Evolutionary conservation across 2,329 filamentous ascomycete genomes (phyloP), one percentile per base, ranked within the genome.

Genomic region (Decorospora gaudefroyi): DNA sequence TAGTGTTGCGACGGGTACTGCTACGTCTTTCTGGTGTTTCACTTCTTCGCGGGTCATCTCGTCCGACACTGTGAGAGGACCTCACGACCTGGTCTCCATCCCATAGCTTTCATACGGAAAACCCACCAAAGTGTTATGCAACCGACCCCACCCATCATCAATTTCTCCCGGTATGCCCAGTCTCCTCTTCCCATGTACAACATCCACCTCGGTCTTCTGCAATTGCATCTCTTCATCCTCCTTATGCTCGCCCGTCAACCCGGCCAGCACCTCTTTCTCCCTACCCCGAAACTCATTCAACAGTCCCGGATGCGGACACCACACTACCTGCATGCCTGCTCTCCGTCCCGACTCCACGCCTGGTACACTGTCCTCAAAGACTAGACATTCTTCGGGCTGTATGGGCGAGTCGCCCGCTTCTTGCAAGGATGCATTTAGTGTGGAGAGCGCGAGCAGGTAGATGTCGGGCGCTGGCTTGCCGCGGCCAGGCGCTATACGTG

Each of bases 381-480:
- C 93, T 11, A 99, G 77, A 67, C 93, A 97, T 71, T 97, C 92
- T 56, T 88, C 87, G 0, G 90, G 90, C 40, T 67, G 77, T 51
- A 99, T 85, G 39, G 78, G 76, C 46, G 80, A 74, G 53, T 78
- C 74, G 0, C 82, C 83, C 3, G 78, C 72, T 0, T 80, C 82
- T 8, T 74, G 74, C 5, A 95, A 76, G 11, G 83, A 82, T 29
- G 82, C 81, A 71, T 99, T 99, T 68, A 99, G 86, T 3, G 85
- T 88, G 70, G 87, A 78, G 42, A 99, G 76, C 0, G 93, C 92
- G 1, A 97, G 77, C 6, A 95, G 74, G 71, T 95, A 97, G 57
- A 99, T 99, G 72, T 99, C 92, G 0, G 92, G 93, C 21, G 92
- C 80, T 0, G 93, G 93, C 73, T 99, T 99, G 9, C 93, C 93